phyloP scores from a whole-genome alignment of 768 basidiomycete genomes.

The Mycena polygramma region DNA sequence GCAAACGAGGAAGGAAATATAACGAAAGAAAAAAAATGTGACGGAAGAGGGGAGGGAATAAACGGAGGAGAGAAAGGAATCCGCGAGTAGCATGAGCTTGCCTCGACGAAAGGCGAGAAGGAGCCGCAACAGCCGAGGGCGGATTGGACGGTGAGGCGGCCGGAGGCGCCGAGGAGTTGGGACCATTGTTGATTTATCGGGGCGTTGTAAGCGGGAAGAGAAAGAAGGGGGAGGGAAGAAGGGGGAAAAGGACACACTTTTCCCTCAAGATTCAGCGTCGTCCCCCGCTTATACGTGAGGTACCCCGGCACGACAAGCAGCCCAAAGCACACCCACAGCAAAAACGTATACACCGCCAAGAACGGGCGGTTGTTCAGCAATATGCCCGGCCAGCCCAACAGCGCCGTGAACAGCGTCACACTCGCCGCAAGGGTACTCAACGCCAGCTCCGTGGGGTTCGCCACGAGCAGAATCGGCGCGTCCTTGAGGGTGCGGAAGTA shows the following conservation, averaged over 20 bases:
- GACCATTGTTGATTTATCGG: slow-evolving; percentile 71
- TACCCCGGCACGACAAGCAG: slow-evolving; percentile 75
- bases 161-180: slow-evolving; percentile 64
- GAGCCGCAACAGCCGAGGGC: slow-evolving; percentile 85
- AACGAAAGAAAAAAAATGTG: no score
- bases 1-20: slow-evolving; percentile 56
- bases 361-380: slow-evolving; percentile 56
- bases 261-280: slow-evolving; percentile 73
- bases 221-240: not conserved
- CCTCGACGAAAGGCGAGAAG: slow-evolving; percentile 81
- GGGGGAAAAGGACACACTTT: slow-evolving; percentile 57
- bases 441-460: slow-evolving; percentile 50
- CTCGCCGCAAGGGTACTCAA: slow-evolving; percentile 50
- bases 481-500: slow-evolving; percentile 26
- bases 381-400: slow-evolving; percentile 48
- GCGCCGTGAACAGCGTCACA: slow-evolving; percentile 43
- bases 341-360: slow-evolving; percentile 84
- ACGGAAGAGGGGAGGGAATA: not conserved
- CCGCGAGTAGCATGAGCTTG: slow-evolving; percentile 75
- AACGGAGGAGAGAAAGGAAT: slow-evolving; percentile 55
- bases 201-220: not conserved
- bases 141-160: slow-evolving; percentile 78
- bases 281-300: slow-evolving; percentile 79
- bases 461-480: slow-evolving; percentile 45
- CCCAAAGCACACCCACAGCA: slow-evolving; percentile 81